phyloP scores from a whole-genome alignment of 805 yeast genomes.

The Pichia insulana region DNA sequence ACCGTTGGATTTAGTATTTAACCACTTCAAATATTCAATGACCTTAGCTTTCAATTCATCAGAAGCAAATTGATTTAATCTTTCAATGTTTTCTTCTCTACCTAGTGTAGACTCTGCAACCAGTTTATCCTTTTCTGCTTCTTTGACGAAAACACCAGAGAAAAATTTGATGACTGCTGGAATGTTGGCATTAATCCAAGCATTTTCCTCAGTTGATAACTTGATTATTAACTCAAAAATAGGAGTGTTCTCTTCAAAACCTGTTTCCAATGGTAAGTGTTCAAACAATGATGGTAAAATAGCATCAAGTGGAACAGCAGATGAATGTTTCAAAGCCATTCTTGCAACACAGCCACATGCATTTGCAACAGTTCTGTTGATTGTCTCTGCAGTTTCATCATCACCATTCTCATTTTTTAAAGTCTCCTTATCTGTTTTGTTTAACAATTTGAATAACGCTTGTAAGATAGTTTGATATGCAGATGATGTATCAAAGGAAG shows the following conservation, averaged over 20 bases:
- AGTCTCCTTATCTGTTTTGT: constrained; percentile 67
- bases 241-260: constrained; percentile 88
- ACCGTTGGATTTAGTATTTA: constrained; percentile 59
- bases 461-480: constrained; percentile 62
- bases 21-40: constrained; percentile 60
- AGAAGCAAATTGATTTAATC: constrained; percentile 68
- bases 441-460: constrained; percentile 60
- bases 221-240: constrained; percentile 69
- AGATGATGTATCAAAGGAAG: constrained; percentile 46
- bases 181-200: constrained; percentile 44
- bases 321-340: constrained; percentile 66
- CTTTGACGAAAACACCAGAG: constrained; percentile 63
- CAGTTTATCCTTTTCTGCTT: constrained; percentile 61
- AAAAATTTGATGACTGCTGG: constrained; percentile 60
- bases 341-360: constrained; percentile 97
- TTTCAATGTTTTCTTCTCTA: constrained; percentile 73
- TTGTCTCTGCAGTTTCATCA: constrained; percentile 70
- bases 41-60: constrained; percentile 59
- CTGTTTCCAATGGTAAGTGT: constrained; percentile 81
- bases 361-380: constrained; percentile 81
- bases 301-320: constrained; percentile 67
- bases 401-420: constrained; percentile 54
- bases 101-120: constrained; percentile 72
- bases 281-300: constrained; percentile 65
- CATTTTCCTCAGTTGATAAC: constrained; percentile 48